Evolutionary conservation across 495 filamentous ascomycete species (phyloP).

Genomic region (Penicillium parvum): DNA sequence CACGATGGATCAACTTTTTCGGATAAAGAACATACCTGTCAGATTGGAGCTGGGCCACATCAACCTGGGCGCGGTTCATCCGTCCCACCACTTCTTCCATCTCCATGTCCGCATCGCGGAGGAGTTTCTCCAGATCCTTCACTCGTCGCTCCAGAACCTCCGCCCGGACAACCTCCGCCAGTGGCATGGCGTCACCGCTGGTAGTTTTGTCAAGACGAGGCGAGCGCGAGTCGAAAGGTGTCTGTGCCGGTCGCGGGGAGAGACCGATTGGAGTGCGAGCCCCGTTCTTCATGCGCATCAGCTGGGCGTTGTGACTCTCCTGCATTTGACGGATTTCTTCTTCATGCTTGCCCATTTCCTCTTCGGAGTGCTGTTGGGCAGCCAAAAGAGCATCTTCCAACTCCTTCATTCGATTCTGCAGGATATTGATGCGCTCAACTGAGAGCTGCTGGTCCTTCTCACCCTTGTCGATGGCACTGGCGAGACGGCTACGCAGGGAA

Average conservation of each 20-base stretch:
- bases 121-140: conserved; percentile 75
- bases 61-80: conserved; percentile 93
- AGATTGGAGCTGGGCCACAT: conserved; percentile 86
- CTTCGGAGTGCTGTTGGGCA: conserved; percentile 85
- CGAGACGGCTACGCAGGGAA: conserved; percentile 71
- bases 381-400: conserved; percentile 80
- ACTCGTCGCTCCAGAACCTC: conserved; percentile 69
- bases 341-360: conserved; percentile 74
- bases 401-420: conserved; percentile 72
- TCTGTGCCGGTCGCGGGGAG: conserved; percentile 52
- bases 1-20: conserved; percentile 13
- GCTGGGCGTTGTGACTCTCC: conserved; percentile 72
- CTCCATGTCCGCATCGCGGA: conserved; percentile 79
- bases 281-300: conserved; percentile 67
- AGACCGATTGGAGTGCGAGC: conserved; percentile 36
- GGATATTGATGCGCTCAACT: conserved; percentile 70
- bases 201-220: conserved; percentile 58
- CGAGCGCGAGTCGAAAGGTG: conserved; percentile 56
- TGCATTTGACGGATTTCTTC: conserved; percentile 73
- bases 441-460: conserved; percentile 79
- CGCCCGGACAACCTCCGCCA: conserved; percentile 64
- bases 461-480: conserved; percentile 77
- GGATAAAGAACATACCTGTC: conserved; percentile 57
- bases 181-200: conserved; percentile 48
- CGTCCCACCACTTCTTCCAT: conserved; percentile 91